Base-by-base conservation (phyloP, 306 rosid genomes). In the Hippophae tibetana region DNA sequence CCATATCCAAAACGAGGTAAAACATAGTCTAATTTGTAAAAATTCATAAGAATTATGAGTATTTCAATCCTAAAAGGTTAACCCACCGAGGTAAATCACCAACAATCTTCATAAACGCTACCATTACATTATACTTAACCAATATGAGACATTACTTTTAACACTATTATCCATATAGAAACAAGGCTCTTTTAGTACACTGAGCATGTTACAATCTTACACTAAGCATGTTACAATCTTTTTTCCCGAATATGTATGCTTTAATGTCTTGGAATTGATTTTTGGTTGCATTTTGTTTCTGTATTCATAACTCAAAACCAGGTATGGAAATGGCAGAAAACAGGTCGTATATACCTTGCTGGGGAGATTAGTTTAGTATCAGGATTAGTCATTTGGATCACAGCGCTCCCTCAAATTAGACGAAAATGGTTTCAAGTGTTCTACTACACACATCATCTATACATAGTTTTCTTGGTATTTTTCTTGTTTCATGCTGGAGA, bases 401-500 rank as follows among this genome's bases (percentile, higher is more conserved):
- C 93, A 47, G 71, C 98, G 65, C 83, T 92, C 67, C 96, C 98
- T 62, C 96, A 76, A 74, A 76, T 92, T 52, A 83, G 96, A 48
- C 83, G 96, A 58, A 83, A 72, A 65, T 71, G 70, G 56, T 92
- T 92, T 54, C 95, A 92, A 70, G 70, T 87, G 60, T 87, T 92
- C 84, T 85, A 92, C 79, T 85, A 76, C 81, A 81, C 81, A 7
- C 98, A 87, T 74, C 98, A 92, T 78, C 73, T 92, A 13, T 87
- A 92, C 69, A 31, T 67, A 26, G 73, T 92, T 13, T 90, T 87
- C 72, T 78, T 87, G n/a, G 70, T 85, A n/a, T 78, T 87, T 48
- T 85, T 81, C 88, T 72, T 92, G 81, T 87, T 92, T 64, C 98
- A 92, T 73, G 85, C 69, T 13, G 98, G 96, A 72, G 98, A 92